Conservation (phyloP, 495 filamentous ascomycete genomes). For the Penicillium psychrofluorescens region DNA sequence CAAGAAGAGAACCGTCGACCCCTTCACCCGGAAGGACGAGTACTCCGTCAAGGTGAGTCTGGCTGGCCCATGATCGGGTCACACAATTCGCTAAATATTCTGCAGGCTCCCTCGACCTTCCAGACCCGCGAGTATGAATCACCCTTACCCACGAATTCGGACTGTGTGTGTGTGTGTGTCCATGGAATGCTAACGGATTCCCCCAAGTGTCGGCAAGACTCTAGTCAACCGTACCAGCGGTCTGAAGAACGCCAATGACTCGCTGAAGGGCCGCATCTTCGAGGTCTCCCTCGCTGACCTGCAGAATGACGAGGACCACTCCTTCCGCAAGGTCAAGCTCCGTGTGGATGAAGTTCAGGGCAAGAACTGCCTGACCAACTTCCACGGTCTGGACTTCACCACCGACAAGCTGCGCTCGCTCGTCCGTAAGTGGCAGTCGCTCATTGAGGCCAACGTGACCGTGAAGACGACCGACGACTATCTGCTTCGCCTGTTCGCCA, state of each 20-base stretch:
- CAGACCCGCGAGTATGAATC: constrained; percentile 83
- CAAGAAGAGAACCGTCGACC: constrained; percentile 98
- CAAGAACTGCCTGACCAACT: constrained; percentile 99
- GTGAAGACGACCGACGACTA: constrained; percentile 99
- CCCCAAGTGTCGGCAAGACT: constrained; percentile 87
- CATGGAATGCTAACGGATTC: constrained; percentile 9
- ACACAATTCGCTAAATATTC: constrained; percentile 14
- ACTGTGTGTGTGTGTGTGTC: background rate
- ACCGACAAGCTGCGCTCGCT: constrained; percentile 98
- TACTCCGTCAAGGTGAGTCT: constrained; percentile 84
- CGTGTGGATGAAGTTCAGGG: constrained; percentile 97
- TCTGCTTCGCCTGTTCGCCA: constrained; percentile 94
- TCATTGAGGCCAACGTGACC: constrained; percentile 98
- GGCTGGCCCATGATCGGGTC: background rate
- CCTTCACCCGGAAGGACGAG: constrained; percentile 98
- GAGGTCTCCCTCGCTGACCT: constrained; percentile 98
- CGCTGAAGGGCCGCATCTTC: constrained; percentile 96
- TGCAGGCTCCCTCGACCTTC: constrained; percentile 89
- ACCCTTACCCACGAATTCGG: constrained; percentile 1
- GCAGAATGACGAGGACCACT: constrained; percentile 98
- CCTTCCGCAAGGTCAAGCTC: constrained; percentile 99
- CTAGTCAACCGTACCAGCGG: constrained; percentile 98
- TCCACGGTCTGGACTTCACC: constrained; percentile 99
- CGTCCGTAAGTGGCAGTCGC: constrained; percentile 97
- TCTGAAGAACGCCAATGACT: constrained; percentile 99